phyloP scores from a whole-genome alignment of 768 basidiomycete species.

The Suillus decipiens region DNA sequence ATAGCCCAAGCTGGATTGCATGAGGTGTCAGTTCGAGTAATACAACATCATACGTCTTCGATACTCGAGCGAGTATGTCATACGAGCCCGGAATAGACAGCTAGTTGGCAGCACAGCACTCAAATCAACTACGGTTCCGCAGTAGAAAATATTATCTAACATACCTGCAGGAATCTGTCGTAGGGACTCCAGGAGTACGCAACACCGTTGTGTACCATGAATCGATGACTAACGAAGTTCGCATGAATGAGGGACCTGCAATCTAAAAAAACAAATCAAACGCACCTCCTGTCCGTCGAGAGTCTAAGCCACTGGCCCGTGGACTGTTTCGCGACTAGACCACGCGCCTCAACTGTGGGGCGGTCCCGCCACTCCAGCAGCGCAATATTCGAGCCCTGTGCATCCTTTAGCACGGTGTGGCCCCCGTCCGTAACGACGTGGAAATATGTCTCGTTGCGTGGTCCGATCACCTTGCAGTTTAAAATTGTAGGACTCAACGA shows the following conservation, averaged over 20 bases:
- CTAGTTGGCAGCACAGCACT: conserved; percentile 33
- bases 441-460: conserved; percentile 49
- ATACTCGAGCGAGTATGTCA: conserved; percentile 52
- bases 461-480: conserved; percentile 55
- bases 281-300: conserved; percentile 47
- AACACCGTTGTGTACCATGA: conserved; percentile 52
- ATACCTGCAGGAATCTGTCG: conserved; percentile 54
- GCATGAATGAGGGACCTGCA: neutral
- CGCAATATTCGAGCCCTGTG: conserved; percentile 47
- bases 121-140: conserved; percentile 2
- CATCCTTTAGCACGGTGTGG: conserved; percentile 55
- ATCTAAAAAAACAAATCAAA: conserved; percentile 10
- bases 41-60: conserved; percentile 44
- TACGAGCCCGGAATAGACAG: conserved; percentile 44
- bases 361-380: conserved; percentile 58
- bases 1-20: conserved; percentile 54
- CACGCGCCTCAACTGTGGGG: conserved; percentile 54
- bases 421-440: conserved; percentile 52
- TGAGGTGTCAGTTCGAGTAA: conserved; percentile 57
- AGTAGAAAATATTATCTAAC: conserved; percentile 22
- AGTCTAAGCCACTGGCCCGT: conserved; percentile 57
- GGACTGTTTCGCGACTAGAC: conserved; percentile 48
- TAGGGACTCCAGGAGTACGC: conserved; percentile 59
- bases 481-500: conserved; percentile 52
- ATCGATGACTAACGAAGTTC: conserved; percentile 37